Evolutionary conservation across 192 early-diverging fungal genomes (phyloP), one percentile per base, ranked within the genome.

Genomic region (Cetraspora pellucida): DNA sequence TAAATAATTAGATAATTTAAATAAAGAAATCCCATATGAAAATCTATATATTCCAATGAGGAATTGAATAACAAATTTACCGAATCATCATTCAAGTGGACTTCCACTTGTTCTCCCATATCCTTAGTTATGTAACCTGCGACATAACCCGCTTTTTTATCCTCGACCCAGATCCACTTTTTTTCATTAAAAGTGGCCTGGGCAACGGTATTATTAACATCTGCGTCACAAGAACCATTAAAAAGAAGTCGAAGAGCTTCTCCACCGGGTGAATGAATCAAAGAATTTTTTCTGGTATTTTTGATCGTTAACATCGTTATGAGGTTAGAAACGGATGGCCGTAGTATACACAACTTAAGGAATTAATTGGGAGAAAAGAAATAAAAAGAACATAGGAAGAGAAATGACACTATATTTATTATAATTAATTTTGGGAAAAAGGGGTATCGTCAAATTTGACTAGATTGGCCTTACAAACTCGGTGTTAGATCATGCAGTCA

Each of bases 91-190:
- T 90, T 89, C 16, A 96, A 82, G 76, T 93, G 87, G 10, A 99
- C 90, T 30, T 88, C 85, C 11, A 93, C 90, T 28, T 87, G 83
- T 49, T 94, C 92, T 23, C 87, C 90, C 61, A 78, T 70, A 37
- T 95, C 88, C 58, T 92, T 91, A 69, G 89, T 81, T 69, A 99
- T 92, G 78, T 93, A 92, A 4, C 91, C 97, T 8, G 91, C 85
- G 25, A 98, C 80, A 81, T 93, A 99, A 17, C 95, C 97, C 80
- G 96, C 90, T 17, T 96, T 88, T 57, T 89, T 91, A 86, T 99
- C 92, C 61, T 93, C 89, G 52, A 99, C 92, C 97, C 96, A 99
- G 50, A 97, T 94, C 95, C 95, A 99, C 57, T 92, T 96, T 83
- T 96, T 96, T 82, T 99, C 95, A 59, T 91, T 92, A 77, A 95